Evolutionary conservation across 2,329 filamentous ascomycete genomes (phyloP), one percentile per base, ranked within the genome.

Genomic region (Chalaropsis thielavioides): DNA sequence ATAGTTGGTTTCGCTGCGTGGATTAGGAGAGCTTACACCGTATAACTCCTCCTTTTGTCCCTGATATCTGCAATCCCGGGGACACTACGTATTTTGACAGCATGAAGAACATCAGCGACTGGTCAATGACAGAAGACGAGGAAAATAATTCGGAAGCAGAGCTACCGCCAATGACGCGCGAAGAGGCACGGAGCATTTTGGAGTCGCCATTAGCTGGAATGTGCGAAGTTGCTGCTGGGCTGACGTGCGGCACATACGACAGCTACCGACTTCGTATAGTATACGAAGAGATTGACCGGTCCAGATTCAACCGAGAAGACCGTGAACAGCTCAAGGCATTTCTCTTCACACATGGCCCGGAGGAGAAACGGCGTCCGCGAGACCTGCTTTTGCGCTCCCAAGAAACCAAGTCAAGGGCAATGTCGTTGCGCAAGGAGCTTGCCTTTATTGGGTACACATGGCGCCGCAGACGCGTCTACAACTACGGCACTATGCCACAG

Each of bases 401-500:
- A 31, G 75, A 78, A 8, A 81, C 87, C 6, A 86, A 84, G 49
- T 80, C 79, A 49, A 78, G 80, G 17, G 90, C 88, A n/a, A 77
- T 97, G 74, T 85, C 89, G 69, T 81, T 94, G 68, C 83, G 94
- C 67, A 95, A 92, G 75, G 82, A 81, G 72, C 88, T 83, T 31
- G 91, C 90, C 0, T 97, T 97, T 74, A 75, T 95, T 68, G 92
- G 92, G 0, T 99, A 99, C 73, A 90, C 88, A 1, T 97, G 94
- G 79, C 82, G 85, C 13, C 61, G 68, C 10, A 58, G 68, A 41
- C 65, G 68, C 22, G 63, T 63, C 38, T 68, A 69, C 62, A 63
- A 67, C 49, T 68, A 68, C 40, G 61, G 61, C 15, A 44, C 51
- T 3, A 63, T 65, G 24, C 61, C 56, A 15, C 62, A 66, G 38